Evolutionary conservation across 768 basidiomycete genomes (phyloP).

Genomic region (Cantharellus anzutake): DNA sequence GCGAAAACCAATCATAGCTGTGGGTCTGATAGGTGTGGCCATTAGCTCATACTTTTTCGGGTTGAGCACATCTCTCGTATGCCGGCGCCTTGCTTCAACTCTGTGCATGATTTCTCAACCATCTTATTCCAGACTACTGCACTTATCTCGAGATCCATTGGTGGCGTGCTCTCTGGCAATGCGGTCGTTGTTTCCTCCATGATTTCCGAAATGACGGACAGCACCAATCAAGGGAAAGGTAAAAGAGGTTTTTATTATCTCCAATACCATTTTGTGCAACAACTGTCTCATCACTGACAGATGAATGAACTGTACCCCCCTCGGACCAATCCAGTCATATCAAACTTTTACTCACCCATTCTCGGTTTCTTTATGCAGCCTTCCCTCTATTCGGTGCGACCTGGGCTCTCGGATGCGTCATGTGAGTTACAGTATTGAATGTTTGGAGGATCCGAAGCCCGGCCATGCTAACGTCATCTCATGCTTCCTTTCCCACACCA

Average conservation of each 20-base stretch:
- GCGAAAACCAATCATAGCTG: conserved; percentile 6
- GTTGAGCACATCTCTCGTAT: background rate
- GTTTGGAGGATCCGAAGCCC: background rate
- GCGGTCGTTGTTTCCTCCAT: conserved; percentile 6
- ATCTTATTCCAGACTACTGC: background rate
- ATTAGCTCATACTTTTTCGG: conserved; percentile 4
- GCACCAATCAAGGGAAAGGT: conserved; percentile 7
- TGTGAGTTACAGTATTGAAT: background rate
- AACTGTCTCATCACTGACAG: background rate
- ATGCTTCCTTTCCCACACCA: background rate
- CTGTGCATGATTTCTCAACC: background rate
- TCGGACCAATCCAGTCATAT: background rate
- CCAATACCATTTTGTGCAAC: background rate
- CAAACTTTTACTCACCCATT: background rate
- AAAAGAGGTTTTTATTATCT: no score
- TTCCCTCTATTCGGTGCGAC: conserved; percentile 5
- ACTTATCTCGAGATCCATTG: conserved; percentile 2
- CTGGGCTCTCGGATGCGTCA: conserved; percentile 4
- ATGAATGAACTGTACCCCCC: background rate
- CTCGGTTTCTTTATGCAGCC: conserved; percentile 1
- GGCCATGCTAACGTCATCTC: background rate
- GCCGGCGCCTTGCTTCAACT: background rate
- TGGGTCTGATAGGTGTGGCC: conserved; percentile 6
- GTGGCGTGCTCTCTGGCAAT: conserved; percentile 6
- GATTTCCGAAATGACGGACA: conserved; percentile 9